phyloP scores from a whole-genome alignment of 495 filamentous ascomycete species.

The Aspergillus wentii region DNA sequence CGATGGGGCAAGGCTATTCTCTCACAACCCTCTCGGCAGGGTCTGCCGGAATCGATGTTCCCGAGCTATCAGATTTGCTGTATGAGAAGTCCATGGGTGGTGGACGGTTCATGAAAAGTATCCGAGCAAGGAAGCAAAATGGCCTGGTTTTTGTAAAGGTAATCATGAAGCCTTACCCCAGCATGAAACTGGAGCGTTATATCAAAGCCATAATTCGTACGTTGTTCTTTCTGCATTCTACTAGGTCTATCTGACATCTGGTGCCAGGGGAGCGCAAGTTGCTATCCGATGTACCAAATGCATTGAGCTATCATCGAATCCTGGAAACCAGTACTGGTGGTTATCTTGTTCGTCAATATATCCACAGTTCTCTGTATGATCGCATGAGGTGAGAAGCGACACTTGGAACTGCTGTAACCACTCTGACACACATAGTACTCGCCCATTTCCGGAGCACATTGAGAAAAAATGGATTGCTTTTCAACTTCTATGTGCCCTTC shows the following conservation, averaged over 20 bases:
- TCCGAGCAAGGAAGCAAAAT: conserved; percentile 82
- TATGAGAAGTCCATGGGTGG: conserved; percentile 93
- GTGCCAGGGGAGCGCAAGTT: conserved; percentile 69
- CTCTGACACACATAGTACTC: conserved; percentile 55
- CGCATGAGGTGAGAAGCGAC: conserved; percentile 60
- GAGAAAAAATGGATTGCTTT: conserved; percentile 99
- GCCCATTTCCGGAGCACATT: conserved; percentile 95
- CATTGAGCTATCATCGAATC: conserved; percentile 81
- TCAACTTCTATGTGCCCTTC: conserved; percentile 86
- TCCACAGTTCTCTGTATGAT: conserved; percentile 96
- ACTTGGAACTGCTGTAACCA: neutral
- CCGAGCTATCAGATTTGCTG: conserved; percentile 80
- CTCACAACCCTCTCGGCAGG: conserved; percentile 84
- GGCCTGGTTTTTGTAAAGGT: conserved; percentile 91
- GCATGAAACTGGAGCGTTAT: conserved; percentile 72
- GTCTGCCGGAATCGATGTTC: conserved; percentile 86
- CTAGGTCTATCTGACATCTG: conserved; percentile 17
- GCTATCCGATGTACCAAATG: conserved; percentile 83
- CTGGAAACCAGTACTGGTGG: conserved; percentile 87
- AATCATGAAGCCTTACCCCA: conserved; percentile 81
- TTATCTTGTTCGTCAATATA: conserved; percentile 92
- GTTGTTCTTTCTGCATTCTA: conserved; percentile 20
- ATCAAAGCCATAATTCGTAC: conserved; percentile 68
- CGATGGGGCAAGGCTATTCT: conserved; percentile 97
- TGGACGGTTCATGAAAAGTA: conserved; percentile 96